A percentile compares a stretch with the other conserved stretches of the same genome.
phyloP scores from a whole-genome alignment of 2,329 filamentous ascomycete species.

The Pyricularia sp. region DNA sequence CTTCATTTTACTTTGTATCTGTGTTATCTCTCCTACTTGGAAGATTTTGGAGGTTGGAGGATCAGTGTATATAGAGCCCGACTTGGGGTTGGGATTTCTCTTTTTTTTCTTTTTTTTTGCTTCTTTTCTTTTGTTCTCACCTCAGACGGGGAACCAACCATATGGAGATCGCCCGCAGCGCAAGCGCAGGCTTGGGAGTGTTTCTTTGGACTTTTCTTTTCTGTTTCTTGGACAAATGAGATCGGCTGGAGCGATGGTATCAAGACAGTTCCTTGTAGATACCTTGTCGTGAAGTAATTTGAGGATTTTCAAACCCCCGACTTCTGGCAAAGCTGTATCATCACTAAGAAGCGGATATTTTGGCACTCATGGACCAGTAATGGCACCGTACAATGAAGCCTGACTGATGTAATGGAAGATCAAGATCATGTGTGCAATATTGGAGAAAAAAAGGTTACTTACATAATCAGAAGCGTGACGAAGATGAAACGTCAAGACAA shows the following conservation, averaged over 20 bases:
- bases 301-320: background rate
- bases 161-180: background rate
- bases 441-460: background rate
- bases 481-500: background rate
- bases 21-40: background rate
- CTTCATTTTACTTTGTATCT: background rate
- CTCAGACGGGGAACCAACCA: background rate
- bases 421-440: background rate
- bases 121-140: background rate
- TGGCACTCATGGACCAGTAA: background rate
- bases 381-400: too few species aligned
- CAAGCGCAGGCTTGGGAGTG: background rate
- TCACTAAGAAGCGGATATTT: background rate
- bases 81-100: too few species aligned
- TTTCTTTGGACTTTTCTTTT: background rate
- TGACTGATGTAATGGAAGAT: background rate
- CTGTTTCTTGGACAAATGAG: background rate
- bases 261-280: background rate
- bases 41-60: background rate
- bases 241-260: background rate
- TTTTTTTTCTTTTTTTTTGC: background rate
- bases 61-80: background rate
- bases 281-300: background rate
- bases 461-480: background rate
- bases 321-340: background rate